Conservation (phyloP, 805 yeast species). For the Candida coleopterorum region DNA sequence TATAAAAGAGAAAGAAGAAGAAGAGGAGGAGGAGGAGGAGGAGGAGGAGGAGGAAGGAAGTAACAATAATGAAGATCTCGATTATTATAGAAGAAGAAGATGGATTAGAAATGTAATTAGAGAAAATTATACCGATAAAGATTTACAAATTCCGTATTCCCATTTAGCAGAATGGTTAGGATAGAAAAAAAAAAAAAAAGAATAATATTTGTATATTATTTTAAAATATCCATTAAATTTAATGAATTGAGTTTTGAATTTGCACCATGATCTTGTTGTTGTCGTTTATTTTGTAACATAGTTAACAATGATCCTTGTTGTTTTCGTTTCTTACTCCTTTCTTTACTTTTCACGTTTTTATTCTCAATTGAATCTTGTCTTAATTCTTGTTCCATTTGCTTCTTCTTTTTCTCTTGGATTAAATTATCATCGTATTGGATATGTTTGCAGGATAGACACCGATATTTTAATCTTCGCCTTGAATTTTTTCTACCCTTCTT, state of each 20-base stretch:
- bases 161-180: constrained; percentile 6
- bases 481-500: constrained; percentile 3
- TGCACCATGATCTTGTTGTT: constrained; percentile 22
- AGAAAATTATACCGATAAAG: constrained; percentile 8
- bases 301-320: constrained; percentile 34
- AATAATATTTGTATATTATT: constrained; percentile 7
- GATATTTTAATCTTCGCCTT: constrained; percentile 7
- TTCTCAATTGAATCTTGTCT: background rate
- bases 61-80: constrained; percentile 16
- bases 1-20: no score
- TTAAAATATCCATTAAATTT: constrained; percentile 49
- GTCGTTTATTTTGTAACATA: constrained; percentile 39
- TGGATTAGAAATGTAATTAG: constrained; percentile 46
- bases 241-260: constrained; percentile 29
- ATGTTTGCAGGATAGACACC: constrained; percentile 11
- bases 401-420: background rate
- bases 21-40: no score
- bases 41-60: background rate
- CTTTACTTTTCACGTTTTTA: constrained; percentile 21
- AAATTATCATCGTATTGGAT: constrained; percentile 6
- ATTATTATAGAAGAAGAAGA: constrained; percentile 55
- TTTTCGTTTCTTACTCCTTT: constrained; percentile 45
- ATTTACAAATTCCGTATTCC: background rate
- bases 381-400: background rate
- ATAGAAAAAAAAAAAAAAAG: background rate